Base-by-base conservation (phyloP, 805 yeast genomes). In the Teunomyces pallodes region DNA sequence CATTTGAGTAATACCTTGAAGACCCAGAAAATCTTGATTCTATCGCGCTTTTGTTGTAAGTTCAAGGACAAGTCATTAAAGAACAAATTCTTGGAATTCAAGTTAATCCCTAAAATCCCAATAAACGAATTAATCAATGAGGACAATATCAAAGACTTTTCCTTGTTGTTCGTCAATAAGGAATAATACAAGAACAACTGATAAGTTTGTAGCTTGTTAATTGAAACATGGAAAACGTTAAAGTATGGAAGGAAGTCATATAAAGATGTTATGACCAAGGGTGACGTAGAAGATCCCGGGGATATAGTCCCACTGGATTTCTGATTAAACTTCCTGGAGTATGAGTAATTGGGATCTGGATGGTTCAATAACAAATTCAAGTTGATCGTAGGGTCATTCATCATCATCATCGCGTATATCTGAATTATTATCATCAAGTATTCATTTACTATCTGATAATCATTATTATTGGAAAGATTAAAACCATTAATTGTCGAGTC, bases 321-420 rank as follows among this genome's bases (percentile, higher is more conserved):
- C 16, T n/a, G n/a, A n/a, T 42, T 31, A 17, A 26, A 17, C 27
- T 41, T 45, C n/a, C 45, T 36, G 33, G 42, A 41, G 17, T 48
- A 51, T 13, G 54, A 41, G 40, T 66, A 72, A 40, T 58, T 58
- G 5, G 76, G 76, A 36, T 60, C 58, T 0, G 63, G 48, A 52
- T 72, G 77, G 47, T 70, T 73, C 45, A 73, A 57, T 14, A 72
- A 54, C 43, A 72, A 54, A 51, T 71, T 67, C 66, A 79, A 53
- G 62, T 72, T 62, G 60, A 69, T 58, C 49, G 72, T 56, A 56
- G 79, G 73, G 63, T 80, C 71, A 54, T 77, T 79, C 63, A 80
- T 71, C 66, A 76, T 73, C 24, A 80, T 60, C 64, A 80, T 77
- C 30, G 82, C 74, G 56, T 79, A 80, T 12, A 79, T 69, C 49